Evolutionary conservation across 1,139 yeast species (phyloP).

Genomic region (Scheffersomyces lignicola): DNA sequence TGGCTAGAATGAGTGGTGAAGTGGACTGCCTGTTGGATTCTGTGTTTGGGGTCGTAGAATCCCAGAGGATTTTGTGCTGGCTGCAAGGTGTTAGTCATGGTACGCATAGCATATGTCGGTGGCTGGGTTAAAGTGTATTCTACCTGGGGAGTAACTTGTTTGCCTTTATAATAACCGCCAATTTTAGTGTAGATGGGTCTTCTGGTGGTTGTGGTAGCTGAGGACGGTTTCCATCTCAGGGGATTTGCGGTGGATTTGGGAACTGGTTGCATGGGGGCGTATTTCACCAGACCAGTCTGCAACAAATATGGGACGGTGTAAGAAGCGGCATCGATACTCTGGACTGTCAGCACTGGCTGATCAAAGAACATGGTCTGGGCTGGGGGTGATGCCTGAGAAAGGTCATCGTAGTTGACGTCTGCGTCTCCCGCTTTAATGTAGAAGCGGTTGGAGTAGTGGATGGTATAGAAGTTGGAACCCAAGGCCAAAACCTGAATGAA

Average conservation of each 20-base stretch:
- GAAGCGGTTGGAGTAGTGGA: constrained; percentile 3
- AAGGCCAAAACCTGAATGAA: constrained; percentile 3
- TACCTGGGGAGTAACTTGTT: background rate
- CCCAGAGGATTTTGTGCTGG: constrained; percentile 2
- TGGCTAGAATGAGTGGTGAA: too few relatives aligned
- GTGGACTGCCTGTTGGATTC: background rate
- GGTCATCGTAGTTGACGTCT: background rate
- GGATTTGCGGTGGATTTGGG: background rate
- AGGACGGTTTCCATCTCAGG: background rate
- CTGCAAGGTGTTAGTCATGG: background rate
- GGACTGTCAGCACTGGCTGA: background rate
- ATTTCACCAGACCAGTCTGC: constrained; percentile 3
- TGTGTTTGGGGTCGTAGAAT: background rate
- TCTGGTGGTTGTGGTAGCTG: background rate
- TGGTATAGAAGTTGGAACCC: background rate
- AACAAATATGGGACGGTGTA: background rate
- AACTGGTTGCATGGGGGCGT: constrained; percentile 2
- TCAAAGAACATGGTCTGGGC: background rate
- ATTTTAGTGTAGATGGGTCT: constrained; percentile 1
- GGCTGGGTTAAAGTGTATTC: constrained; percentile 4
- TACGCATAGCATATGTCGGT: background rate
- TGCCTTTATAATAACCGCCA: constrained; percentile 1
- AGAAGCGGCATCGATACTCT: background rate
- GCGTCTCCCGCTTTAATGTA: background rate
- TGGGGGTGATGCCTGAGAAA: constrained; percentile 3